Percentiles rank a stretch among this genome's conserved stretches.
These are phyloP conservation scores for Trametes meyenii DNA, from an alignment of 768 basidiomycete species.

Conservation along the genomic window DNA sequence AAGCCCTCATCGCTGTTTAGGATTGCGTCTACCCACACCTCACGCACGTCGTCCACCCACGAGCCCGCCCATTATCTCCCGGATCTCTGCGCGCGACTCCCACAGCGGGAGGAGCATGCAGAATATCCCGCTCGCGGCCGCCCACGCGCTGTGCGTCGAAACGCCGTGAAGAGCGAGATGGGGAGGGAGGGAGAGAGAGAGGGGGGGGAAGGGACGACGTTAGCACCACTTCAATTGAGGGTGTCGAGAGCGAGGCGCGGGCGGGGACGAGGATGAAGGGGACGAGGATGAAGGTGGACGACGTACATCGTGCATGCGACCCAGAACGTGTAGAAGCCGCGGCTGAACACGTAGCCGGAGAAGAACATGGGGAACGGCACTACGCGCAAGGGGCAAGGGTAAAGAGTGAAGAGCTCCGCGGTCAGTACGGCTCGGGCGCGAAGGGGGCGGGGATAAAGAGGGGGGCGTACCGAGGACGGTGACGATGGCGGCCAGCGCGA, in stretches of 20 bases:
- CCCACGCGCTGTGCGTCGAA: slow-evolving; percentile 32
- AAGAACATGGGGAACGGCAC: slow-evolving; percentile 43
- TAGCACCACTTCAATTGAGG: too few species aligned
- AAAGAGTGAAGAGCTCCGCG: too few species aligned
- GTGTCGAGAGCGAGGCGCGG: too few species aligned
- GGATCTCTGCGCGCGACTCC: slow-evolving; percentile 35
- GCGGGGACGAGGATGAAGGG: too few species aligned
- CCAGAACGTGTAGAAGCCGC: slow-evolving; percentile 39
- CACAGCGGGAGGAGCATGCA: slow-evolving; percentile 36
- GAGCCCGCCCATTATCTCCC: slow-evolving; percentile 23
- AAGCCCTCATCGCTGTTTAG: too few species aligned
- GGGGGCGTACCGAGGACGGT: slow-evolving; percentile 32
- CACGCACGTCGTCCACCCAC: too few species aligned
- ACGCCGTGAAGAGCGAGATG: too few species aligned
- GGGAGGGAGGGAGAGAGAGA: too few species aligned
- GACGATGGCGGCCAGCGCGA: slow-evolving; percentile 32
- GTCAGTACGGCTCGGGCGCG: neutral
- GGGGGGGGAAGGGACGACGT: too few species aligned
- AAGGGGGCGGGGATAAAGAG: neutral
- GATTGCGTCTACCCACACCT: too few species aligned
- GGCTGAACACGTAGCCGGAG: slow-evolving; percentile 39
- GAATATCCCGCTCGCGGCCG: slow-evolving; percentile 33
- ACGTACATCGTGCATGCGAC: slow-evolving; percentile 38
- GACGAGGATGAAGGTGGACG: neutral
- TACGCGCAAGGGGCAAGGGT: neutral